Conservation (phyloP, 2,329 filamentous ascomycete species). For the Fusarium sp. region DNA sequence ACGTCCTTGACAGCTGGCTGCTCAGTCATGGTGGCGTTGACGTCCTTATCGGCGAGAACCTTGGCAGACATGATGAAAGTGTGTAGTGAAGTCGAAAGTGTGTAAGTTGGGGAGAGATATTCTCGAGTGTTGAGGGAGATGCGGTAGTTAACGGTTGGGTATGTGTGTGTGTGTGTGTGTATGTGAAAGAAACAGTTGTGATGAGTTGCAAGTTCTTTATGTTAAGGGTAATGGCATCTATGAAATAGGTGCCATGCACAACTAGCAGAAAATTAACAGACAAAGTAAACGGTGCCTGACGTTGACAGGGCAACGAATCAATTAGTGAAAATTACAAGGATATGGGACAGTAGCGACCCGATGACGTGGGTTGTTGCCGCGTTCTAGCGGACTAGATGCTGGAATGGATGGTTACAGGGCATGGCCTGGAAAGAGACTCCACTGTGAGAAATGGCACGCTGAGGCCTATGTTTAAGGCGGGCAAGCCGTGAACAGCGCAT, state of each 20-base stretch:
- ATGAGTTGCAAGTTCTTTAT: conserved; percentile 28
- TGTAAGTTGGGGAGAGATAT: background rate
- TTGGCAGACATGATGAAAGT: conserved; percentile 63
- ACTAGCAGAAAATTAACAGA: conserved; percentile 27
- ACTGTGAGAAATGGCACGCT: conserved; percentile 37
- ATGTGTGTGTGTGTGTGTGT: conserved; percentile 4
- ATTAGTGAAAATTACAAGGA: conserved; percentile 27
- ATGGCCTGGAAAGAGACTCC: background rate
- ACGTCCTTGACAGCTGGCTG: conserved; percentile 57
- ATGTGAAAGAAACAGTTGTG: conserved; percentile 9
- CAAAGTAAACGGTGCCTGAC: conserved; percentile 38
- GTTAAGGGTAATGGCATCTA: conserved; percentile 12
- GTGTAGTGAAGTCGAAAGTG: background rate
- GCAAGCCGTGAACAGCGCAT: conserved; percentile 36
- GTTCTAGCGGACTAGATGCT: conserved; percentile 15
- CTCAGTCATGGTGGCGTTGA: conserved; percentile 65
- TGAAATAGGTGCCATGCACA: conserved; percentile 32
- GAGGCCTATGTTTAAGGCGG: conserved; percentile 6
- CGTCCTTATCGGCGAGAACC: conserved; percentile 73
- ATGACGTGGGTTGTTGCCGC: conserved; percentile 20
- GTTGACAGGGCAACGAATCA: conserved; percentile 45
- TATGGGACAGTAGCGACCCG: conserved; percentile 10
- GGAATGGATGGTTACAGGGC: conserved; percentile 27
- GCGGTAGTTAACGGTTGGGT: background rate
- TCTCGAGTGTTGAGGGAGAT: background rate